Conservation (phyloP, 352 stramenopile genomes). For the Pythium angustatum region DNA sequence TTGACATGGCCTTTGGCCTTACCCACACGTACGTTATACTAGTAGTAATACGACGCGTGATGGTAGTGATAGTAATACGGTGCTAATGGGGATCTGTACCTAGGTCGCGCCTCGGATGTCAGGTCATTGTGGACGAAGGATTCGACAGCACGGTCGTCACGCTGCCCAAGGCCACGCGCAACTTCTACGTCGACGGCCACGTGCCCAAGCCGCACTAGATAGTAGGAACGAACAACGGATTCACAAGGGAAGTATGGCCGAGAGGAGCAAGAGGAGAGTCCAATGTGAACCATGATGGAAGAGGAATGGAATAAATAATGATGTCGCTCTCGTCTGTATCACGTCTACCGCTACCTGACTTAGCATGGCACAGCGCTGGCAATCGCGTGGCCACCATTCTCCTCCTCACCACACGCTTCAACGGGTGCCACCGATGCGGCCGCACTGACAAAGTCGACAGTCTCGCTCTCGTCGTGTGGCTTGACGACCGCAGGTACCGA, state of each 20-base stretch:
- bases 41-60: too few species aligned
- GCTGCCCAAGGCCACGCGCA: constrained; percentile 95
- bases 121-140: constrained; percentile 88
- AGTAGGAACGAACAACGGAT: background rate
- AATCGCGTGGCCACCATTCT: background rate
- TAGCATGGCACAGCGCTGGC: background rate
- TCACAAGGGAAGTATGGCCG: background rate
- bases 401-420: background rate
- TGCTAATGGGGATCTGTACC: too few species aligned
- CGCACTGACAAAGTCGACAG: background rate
- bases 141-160: constrained; percentile 91
- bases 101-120: constrained; percentile 90
- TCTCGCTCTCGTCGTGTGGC: too few species aligned
- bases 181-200: constrained; percentile 99
- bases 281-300: background rate
- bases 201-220: constrained; percentile 95
- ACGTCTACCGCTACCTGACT: too few species aligned
- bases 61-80: too few species aligned
- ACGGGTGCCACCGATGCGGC: background rate
- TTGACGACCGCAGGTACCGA: too few species aligned
- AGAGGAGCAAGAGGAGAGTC: background rate
- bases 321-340: background rate
- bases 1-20: constrained; percentile 98
- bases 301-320: constrained; percentile 14
- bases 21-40: constrained; percentile 82